Base-by-base conservation (phyloP, 495 filamentous ascomycete species). In the Sphaerosporella brunnea region DNA sequence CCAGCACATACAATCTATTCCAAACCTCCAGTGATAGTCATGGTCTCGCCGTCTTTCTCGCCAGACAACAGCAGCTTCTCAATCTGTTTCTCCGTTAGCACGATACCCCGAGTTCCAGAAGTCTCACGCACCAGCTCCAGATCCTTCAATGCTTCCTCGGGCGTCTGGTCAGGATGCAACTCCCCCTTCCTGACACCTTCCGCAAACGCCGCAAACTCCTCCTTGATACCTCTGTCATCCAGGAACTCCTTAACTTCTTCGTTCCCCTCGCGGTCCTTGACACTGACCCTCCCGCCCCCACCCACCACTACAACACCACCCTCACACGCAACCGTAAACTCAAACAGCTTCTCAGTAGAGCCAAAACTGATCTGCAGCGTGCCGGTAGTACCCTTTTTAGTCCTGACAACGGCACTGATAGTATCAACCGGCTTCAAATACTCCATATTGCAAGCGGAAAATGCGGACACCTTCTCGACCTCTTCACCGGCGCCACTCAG, bases 361-460 rank as follows among this genome's bases (percentile, higher is more conserved):
- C 80, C 82, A 60, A 78, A 84, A 0, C 73, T 75, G 2, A 79
- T 52, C 11, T 58, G 59, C 35, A 86, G 66, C 3, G 69, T 68
- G 2, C 82, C 82, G 1, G 71, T 71, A n/a, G 69, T 69, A 1
- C 82, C 80, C 28, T 67, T 69, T 50, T 62, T 64, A 0, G 77
- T 77, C 61, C 72, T 69, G 44, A 75, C 58, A 0, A 73, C 65
- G 4, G 80, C 78, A 59, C 78, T 73, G 16, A 85, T 67, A 0
- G 81, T 84, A 55, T 87, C 83, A n/a, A 82, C 68, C 0, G 80
- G 82, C 3, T 78, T 74, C 4, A 90, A 68, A 62, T 85, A 70
- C 21, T 63, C 52, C 52, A 77, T 70, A 34, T 75, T 62, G 46
- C 72, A 68, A 30, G 67, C 55, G 2, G 77, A 74, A 50, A 78